Conservation (phyloP, 2,329 filamentous ascomycete species). For the Xylariales sp. region DNA sequence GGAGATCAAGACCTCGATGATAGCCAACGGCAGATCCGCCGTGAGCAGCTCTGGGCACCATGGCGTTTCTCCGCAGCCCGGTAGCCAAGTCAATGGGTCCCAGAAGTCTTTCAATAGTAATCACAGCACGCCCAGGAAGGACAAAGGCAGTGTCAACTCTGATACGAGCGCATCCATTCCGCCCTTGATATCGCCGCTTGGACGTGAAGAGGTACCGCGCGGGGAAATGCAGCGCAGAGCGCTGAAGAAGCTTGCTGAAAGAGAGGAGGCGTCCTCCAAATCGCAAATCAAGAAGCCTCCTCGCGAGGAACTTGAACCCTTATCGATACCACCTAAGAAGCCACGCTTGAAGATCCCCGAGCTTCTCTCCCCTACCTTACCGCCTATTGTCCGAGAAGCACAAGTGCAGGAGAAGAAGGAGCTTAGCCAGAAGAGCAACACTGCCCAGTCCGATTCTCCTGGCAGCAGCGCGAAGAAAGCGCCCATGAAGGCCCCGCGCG, state of each 20-base stretch:
- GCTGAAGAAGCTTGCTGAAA: conserved; percentile 28
- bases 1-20: conserved; percentile 16
- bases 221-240: conserved; percentile 17
- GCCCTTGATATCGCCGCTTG: conserved; percentile 47
- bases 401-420: conserved; percentile 23
- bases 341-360: conserved; percentile 37
- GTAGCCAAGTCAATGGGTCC: conserved; percentile 38
- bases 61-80: conserved; percentile 30
- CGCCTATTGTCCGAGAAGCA: conserved; percentile 45
- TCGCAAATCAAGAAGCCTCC: conserved; percentile 18
- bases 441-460: conserved; percentile 27
- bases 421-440: conserved; percentile 15
- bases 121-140: conserved; percentile 31
- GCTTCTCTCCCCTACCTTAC: conserved; percentile 53
- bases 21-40: conserved; percentile 19
- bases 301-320: conserved; percentile 21
- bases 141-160: conserved; percentile 22
- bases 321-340: conserved; percentile 31
- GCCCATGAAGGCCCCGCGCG: conserved; percentile 21
- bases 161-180: conserved; percentile 39
- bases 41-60: conserved; percentile 14
- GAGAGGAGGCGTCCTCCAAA: conserved; percentile 18
- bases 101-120: conserved; percentile 27
- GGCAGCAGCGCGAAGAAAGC: conserved; percentile 29
- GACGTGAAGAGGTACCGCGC: conserved; percentile 10